phyloP scores from a whole-genome alignment of 257 asterid species.

The Datura wrightii region DNA sequence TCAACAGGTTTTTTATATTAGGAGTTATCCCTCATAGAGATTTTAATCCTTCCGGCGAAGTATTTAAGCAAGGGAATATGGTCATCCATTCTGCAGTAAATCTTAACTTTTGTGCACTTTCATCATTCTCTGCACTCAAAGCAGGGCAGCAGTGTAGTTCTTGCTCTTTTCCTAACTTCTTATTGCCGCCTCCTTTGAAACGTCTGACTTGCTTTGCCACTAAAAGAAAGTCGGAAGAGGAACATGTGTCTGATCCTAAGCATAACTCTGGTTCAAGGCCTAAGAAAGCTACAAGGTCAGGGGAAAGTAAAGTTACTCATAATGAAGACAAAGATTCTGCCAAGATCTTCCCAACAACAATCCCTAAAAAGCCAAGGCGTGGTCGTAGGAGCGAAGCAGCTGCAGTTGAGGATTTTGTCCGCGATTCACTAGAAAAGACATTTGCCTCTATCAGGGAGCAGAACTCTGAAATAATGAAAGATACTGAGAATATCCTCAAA shows the following conservation, averaged over 20 bases:
- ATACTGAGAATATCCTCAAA: slow-evolving; percentile 67
- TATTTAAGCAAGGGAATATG: slow-evolving; percentile 32
- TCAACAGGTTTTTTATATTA: slow-evolving; percentile 1
- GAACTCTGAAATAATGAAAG: slow-evolving; percentile 66
- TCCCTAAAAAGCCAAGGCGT: slow-evolving; percentile 80
- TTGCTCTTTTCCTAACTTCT: slow-evolving; percentile 37
- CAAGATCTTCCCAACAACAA: slow-evolving; percentile 51
- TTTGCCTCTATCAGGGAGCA: slow-evolving; percentile 70
- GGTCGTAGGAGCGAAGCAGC: slow-evolving; percentile 91
- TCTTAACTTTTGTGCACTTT: slow-evolving; percentile 31
- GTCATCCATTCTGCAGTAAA: slow-evolving; percentile 45
- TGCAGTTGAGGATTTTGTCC: slow-evolving; percentile 91
- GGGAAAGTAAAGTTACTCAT: slow-evolving; percentile 39
- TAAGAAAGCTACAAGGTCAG: slow-evolving; percentile 37
- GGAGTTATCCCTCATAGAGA: background rate
- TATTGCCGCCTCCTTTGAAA: slow-evolving; percentile 32
- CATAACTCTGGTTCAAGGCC: slow-evolving; percentile 41
- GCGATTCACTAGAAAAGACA: slow-evolving; percentile 60
- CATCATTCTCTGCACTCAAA: slow-evolving; percentile 40
- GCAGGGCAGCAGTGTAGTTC: slow-evolving; percentile 32
- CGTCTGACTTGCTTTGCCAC: slow-evolving; percentile 49
- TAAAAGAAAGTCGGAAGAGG: slow-evolving; percentile 43
- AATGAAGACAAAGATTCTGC: slow-evolving; percentile 45
- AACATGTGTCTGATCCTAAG: slow-evolving; percentile 40
- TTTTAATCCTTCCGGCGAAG: background rate